Base-by-base conservation (phyloP, 371 early-diverging fungal species). In the Mucor velutinosus region DNA sequence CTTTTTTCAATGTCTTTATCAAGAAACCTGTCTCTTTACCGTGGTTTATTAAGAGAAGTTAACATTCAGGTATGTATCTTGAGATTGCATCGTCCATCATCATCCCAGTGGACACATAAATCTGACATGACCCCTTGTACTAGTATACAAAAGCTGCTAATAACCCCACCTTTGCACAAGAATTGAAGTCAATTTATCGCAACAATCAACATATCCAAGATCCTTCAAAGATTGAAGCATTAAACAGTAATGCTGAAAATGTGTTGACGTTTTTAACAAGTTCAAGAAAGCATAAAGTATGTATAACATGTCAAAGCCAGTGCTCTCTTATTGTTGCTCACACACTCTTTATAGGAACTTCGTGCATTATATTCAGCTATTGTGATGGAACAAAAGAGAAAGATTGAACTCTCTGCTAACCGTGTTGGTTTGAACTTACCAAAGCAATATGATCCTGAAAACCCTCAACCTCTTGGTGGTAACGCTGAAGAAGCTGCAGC, bases 351-450 rank as follows among this genome's bases (percentile, higher is more conserved):
- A 32, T 58, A 73, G 73, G 73, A 73, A 72, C 76, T 83, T 29
- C 76, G 80, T 53, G 83, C 74, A 11, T 55, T 71, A n/a, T 83
- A 83, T 37, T 70, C 79, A 35, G 76, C 79, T 12, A 68, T 80
- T 67, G 72, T 83, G 7, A 59, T 83, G 70, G 83, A 83, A 53
- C 83, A 83, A 60, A 80, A 77, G 73, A 80, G 77, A 59, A 72
- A 71, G 32, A 76, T 83, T 61, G 83, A 83, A 56, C 69, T 83
- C 57, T 74, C 79, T 39, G 83, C 83, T 21, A 75, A 80, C 14
- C 79, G 80, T 19, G 83, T 83, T n/a, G 83, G 83, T 33, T 69
- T 83, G 41, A 68, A 80, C 37, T 63, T 83, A 23, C 83, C 83
- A 21, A 76, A 74, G 43, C 58, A 75, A 62, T 83, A 79, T 29